Conservation (phyloP, 176 grass and related monocot genomes). For the Elymus sibiricus region DNA sequence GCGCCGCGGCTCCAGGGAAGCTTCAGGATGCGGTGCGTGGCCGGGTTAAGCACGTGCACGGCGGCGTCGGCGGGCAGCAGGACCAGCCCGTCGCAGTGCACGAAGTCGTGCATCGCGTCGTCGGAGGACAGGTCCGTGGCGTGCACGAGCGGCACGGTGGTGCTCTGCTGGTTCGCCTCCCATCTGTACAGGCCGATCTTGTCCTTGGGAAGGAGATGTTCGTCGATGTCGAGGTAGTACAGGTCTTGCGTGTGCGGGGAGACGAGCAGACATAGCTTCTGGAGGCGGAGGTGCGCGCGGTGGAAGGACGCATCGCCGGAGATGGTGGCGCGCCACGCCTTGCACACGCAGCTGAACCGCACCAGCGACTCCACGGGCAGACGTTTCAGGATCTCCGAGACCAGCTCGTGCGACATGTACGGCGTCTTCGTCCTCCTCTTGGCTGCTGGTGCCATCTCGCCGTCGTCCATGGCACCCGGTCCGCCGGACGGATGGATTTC, state of each 20-base stretch:
- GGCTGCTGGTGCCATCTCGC: too few species aligned
- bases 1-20: not conserved
- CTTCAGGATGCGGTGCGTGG: not conserved
- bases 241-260: not conserved
- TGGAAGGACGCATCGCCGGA: not conserved
- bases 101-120: not conserved
- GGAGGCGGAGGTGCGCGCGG: not conserved
- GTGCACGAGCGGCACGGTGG: not conserved
- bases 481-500: too few species aligned
- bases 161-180: not conserved
- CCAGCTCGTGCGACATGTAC: too few species aligned
- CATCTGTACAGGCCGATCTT: not conserved
- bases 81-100: constrained; percentile 4
- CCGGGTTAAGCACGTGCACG: not conserved
- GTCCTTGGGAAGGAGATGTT: not conserved
- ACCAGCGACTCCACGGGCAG: not conserved
- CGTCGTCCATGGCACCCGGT: too few species aligned
- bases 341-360: not conserved
- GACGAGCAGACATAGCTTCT: not conserved
- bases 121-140: not conserved
- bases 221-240: not conserved
- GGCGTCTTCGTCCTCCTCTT: too few species aligned
- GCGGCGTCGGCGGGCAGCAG: not conserved
- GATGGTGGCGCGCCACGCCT: constrained; percentile 7
- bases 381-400: not conserved